Base-by-base conservation (phyloP, 2,329 filamentous ascomycete species). In the Passalora sequoiae region DNA sequence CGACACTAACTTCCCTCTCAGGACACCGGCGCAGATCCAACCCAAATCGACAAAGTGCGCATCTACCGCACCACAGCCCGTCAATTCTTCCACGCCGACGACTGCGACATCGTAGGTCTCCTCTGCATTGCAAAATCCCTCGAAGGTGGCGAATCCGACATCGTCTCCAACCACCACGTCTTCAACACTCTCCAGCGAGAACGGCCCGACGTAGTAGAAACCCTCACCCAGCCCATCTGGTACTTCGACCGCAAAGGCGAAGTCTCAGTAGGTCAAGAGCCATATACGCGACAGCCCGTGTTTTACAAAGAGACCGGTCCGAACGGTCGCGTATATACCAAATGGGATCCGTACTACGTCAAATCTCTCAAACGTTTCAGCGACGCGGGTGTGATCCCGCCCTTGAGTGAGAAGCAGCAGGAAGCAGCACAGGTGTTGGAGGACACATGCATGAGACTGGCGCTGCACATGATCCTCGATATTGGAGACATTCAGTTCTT, bases 161-260 rank as follows among this genome's bases (percentile, higher is more conserved):
- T 94, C 43, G 84, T 84, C 39, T 86, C 81, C 48, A 77, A 81
- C 13, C 88, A 94, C 64, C 71, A 81, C 54, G 84, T 94, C 28
- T 94, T 84, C 79, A 94, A 94, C 66, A 76, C 76, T 27, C 73
- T 94, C 25, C 85, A 88, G 61, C 66, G 66, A 28, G 80, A 91
- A 61, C 75, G 86, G 17, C 86, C 87, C 0, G 87, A 91, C 58
- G 83, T 94, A 1, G 83, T 86, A 1, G 79, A 85, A 63, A 74
- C 81, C 4, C 71, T 94, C 40, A 83, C 84, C 1, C 69, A 82
- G 62, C 87, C 88, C 1, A 79, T 88, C 51, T 94, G 88, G 88
- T 92, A 94, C 69, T 91, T 94, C 64, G 88, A 94, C 66, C 83
- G 88, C 42, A 94, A 94, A 70, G 88, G 88, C 8, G 88, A 94